A percentile compares a stretch with the other conserved stretches of the same genome.
Conservation (phyloP, 805 yeast genomes). For the Cephaloascus fragrans region DNA sequence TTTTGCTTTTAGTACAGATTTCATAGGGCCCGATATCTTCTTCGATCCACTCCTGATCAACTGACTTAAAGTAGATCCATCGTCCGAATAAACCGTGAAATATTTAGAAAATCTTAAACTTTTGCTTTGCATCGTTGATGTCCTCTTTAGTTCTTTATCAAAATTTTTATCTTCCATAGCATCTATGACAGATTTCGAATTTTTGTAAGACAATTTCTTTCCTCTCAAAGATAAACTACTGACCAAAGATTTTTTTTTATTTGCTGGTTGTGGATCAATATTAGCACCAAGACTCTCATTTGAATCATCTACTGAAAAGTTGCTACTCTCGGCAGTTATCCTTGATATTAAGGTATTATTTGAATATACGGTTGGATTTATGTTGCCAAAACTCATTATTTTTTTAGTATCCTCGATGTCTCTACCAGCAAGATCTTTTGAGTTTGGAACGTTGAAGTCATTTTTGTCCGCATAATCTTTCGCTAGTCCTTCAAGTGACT, state of each 20-base stretch:
- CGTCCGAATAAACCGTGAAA: neutral
- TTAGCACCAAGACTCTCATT: neutral
- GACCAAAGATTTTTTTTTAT: neutral
- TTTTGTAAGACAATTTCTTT: neutral
- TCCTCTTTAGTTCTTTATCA: neutral
- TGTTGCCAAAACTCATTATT: constrained; percentile 1
- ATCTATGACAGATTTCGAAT: neutral
- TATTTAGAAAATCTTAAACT: neutral
- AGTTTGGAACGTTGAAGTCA: constrained; percentile 5
- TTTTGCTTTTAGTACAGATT: neutral
- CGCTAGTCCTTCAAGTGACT: constrained; percentile 9
- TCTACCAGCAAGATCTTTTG: constrained; percentile 2
- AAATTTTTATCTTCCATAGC: neutral
- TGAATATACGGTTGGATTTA: neutral
- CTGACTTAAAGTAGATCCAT: neutral
- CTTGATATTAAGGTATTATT: neutral
- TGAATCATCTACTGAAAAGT: neutral
- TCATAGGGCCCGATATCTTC: neutral
- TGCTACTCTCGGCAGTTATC: neutral
- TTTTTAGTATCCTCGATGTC: constrained; percentile 6
- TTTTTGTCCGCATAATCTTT: constrained; percentile 5
- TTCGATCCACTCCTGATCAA: neutral
- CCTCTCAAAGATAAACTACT: neutral
- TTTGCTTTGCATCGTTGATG: neutral
- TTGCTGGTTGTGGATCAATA: neutral